phyloP scores from a whole-genome alignment of 202 grass and related monocot genomes.

The Musa balbisiana region DNA sequence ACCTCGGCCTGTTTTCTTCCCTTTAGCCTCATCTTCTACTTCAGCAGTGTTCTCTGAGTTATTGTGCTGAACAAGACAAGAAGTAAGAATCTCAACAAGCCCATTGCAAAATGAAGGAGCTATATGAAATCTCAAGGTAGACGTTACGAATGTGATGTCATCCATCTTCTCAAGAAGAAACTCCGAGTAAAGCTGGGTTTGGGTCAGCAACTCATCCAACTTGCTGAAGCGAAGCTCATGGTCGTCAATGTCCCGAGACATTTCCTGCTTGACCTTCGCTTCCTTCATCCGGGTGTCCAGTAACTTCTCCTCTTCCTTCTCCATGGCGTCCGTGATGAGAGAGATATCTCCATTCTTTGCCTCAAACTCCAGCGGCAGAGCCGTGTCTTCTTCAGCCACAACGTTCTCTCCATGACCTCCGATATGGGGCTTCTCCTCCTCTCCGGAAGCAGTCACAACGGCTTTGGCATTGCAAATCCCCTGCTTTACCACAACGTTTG shows the following conservation, averaged over 20 bases:
- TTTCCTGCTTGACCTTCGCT: conserved; percentile 43
- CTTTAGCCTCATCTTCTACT: conserved; percentile 34
- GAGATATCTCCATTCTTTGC: conserved; percentile 60
- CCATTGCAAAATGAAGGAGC: background rate
- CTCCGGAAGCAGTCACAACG: conserved; percentile 7
- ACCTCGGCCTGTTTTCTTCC: conserved; percentile 47
- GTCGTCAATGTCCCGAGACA: conserved; percentile 27
- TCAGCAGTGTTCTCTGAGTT: conserved; percentile 30
- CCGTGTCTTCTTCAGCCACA: conserved; percentile 9
- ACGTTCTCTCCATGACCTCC: conserved; percentile 10
- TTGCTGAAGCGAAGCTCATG: conserved; percentile 58
- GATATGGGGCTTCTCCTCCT: background rate
- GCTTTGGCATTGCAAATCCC: conserved; percentile 34
- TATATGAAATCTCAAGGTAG: background rate
- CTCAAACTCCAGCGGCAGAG: conserved; percentile 43
- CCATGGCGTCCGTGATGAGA: conserved; percentile 60
- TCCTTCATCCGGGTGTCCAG: conserved; percentile 34
- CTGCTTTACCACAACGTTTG: conserved; percentile 18
- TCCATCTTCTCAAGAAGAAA: conserved; percentile 99
- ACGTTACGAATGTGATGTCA: conserved; percentile 47
- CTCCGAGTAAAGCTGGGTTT: conserved; percentile 78
- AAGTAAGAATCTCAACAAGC: conserved; percentile 5
- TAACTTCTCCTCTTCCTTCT: conserved; percentile 60
- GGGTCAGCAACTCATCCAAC: conserved; percentile 67
- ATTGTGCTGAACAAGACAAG: conserved; percentile 31